A percentile compares a stretch with the other conserved stretches of the same genome.
Evolutionary conservation across 192 early-diverging fungal species (phyloP).

Genomic region (Spizellomyces sp.): DNA sequence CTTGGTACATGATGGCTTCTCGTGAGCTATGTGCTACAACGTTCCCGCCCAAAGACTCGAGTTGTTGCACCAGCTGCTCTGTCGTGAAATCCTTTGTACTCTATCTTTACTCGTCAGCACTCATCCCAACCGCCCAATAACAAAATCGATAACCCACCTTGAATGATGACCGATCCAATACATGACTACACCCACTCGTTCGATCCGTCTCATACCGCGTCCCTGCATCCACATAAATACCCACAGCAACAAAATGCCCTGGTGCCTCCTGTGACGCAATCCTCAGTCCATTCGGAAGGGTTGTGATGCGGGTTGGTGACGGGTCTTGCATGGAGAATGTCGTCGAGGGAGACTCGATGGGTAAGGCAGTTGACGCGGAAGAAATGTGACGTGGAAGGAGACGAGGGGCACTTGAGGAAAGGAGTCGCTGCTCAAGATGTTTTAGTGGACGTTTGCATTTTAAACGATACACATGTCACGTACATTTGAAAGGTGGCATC

Average conservation of each 20-base stretch:
- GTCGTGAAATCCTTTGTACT: conserved; percentile 70
- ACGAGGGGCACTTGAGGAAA: not conserved
- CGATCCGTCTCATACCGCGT: conserved; percentile 76
- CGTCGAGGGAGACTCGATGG: not conserved
- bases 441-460: no score
- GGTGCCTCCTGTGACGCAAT: conserved; percentile 79
- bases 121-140: not conserved
- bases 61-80: conserved; percentile 69
- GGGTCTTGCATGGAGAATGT: not conserved
- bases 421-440: not conserved
- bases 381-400: not conserved
- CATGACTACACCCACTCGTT: conserved; percentile 76
- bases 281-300: conserved; percentile 86
- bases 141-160: conserved; percentile 57
- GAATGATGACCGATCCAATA: conserved; percentile 92
- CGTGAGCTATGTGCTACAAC: conserved; percentile 86
- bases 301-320: conserved; percentile 56
- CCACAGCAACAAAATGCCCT: conserved; percentile 89
- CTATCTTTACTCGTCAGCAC: conserved; percentile 25
- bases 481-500: no score
- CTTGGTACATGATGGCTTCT: conserved; percentile 95
- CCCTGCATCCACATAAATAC: conserved; percentile 90
- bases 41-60: conserved; percentile 89
- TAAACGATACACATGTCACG: no score
- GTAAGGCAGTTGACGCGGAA: not conserved